A percentile compares a stretch with the other conserved stretches of the same genome.
Evolutionary conservation across 139 green algal species (phyloP).

Genomic region (Closterium sp.): DNA sequence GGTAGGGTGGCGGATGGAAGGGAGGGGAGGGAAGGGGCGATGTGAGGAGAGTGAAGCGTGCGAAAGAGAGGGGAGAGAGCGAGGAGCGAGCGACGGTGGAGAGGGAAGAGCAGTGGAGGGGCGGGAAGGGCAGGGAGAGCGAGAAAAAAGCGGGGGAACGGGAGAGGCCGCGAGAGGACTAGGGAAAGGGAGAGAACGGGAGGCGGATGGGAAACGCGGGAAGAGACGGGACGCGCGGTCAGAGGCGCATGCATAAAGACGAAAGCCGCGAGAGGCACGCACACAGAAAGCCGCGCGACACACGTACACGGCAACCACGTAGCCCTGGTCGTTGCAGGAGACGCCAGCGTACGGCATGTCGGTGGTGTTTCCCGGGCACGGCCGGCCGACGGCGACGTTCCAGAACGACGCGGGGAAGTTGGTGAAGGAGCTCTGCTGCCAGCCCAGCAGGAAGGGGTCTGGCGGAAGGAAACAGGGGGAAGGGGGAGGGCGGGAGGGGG

Average conservation of each 20-base stretch:
- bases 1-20: not conserved
- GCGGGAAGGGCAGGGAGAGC: no score
- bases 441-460: not conserved
- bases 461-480: not conserved
- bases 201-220: no score
- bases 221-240: no score
- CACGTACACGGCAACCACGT: not conserved
- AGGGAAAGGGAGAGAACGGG: no score
- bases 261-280: no score
- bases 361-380: not conserved
- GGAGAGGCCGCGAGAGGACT: no score
- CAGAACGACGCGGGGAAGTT: not conserved
- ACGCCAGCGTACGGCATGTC: not conserved
- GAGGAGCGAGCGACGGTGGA: no score
- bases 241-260: not conserved
- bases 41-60: not conserved
- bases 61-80: not conserved
- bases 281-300: not conserved
- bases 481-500: not conserved
- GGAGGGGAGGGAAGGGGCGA: not conserved
- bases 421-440: not conserved
- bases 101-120: no score
- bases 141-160: no score
- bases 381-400: not conserved
- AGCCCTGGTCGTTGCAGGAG: not conserved